Conservation (phyloP, 129 eudicot genomes). For the Lactuca sativa region DNA sequence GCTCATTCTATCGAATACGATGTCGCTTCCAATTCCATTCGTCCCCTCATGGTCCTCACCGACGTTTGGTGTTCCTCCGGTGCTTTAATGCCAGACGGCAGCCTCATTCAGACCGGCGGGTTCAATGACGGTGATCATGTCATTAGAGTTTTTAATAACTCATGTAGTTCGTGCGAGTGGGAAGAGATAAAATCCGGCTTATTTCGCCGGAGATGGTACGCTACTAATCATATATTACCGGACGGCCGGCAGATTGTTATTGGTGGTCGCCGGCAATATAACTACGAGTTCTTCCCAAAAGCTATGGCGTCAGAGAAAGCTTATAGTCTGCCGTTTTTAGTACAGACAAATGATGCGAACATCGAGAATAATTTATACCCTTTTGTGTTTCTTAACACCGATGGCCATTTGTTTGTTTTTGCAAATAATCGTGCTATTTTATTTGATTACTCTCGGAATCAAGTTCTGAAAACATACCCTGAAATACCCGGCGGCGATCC, state of each 20-base stretch:
- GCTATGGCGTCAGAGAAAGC: conserved; percentile 1
- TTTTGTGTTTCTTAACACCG: conserved; percentile 58
- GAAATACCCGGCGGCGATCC: conserved; percentile 29
- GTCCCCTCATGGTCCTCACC: conserved; percentile 68
- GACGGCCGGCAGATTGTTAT: conserved; percentile 69
- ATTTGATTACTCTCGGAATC: conserved; percentile 39
- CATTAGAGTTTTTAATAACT: conserved; percentile 35
- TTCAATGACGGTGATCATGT: conserved; percentile 70
- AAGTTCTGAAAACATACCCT: conserved; percentile 38
- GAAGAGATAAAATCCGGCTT: conserved; percentile 38
- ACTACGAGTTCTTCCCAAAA: conserved; percentile 76
- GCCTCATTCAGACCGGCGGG: conserved; percentile 72
- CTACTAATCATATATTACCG: conserved; percentile 65
- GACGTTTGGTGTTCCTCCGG: conserved; percentile 93
- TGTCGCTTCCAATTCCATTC: conserved; percentile 43
- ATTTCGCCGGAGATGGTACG: conserved; percentile 62
- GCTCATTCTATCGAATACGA: conserved; percentile 82
- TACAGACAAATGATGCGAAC: conserved; percentile 42
- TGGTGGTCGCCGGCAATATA: conserved; percentile 68
- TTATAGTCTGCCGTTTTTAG: conserved; percentile 46
- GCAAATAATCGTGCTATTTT: conserved; percentile 73
- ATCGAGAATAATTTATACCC: conserved; percentile 78
- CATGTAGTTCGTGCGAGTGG: conserved; percentile 73
- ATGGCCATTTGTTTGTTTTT: conserved; percentile 68
- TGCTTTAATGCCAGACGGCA: conserved; percentile 59